A percentile compares a stretch with the other conserved stretches of the same genome.
Conservation (phyloP, 192 early-diverging fungal species). For the Coemansia sp. region DNA sequence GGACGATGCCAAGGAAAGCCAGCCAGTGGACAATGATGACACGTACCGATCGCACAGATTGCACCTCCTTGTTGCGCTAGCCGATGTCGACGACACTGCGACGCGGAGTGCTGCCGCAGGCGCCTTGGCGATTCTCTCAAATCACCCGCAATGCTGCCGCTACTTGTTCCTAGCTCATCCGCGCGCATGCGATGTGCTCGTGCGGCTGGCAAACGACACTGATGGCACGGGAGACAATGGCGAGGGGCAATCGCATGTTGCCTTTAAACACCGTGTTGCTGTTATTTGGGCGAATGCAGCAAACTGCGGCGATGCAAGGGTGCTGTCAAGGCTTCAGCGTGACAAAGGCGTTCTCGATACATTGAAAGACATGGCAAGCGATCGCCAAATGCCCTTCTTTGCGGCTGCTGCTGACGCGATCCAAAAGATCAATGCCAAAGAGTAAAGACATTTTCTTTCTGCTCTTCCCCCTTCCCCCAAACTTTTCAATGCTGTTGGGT, state of each 20-base stretch:
- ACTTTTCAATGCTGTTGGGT: neutral
- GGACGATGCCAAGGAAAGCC: constrained; percentile 2
- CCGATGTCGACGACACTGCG: constrained; percentile 81
- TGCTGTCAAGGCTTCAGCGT: constrained; percentile 4
- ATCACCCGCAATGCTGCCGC: constrained; percentile 39
- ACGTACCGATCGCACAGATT: constrained; percentile 58
- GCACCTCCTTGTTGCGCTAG: constrained; percentile 79
- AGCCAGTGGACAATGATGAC: constrained; percentile 3
- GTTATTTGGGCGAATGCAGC: constrained; percentile 47
- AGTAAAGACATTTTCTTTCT: neutral
- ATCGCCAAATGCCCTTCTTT: constrained; percentile 17
- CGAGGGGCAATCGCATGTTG: neutral
- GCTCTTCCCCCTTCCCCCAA: neutral
- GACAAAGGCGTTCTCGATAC: neutral
- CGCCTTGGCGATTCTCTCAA: constrained; percentile 78
- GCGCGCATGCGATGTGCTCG: constrained; percentile 28
- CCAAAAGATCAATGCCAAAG: neutral
- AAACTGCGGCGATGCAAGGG: constrained; percentile 24
- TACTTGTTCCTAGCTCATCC: constrained; percentile 41
- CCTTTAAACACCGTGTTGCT: constrained; percentile 35
- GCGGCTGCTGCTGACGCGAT: constrained; percentile 28
- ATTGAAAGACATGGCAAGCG: constrained; percentile 22
- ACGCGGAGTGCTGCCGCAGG: constrained; percentile 85
- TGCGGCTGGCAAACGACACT: constrained; percentile 6
- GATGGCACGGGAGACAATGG: neutral